Conservation (phyloP, 148 eudicot genomes). For the Rhododendron vialii region DNA sequence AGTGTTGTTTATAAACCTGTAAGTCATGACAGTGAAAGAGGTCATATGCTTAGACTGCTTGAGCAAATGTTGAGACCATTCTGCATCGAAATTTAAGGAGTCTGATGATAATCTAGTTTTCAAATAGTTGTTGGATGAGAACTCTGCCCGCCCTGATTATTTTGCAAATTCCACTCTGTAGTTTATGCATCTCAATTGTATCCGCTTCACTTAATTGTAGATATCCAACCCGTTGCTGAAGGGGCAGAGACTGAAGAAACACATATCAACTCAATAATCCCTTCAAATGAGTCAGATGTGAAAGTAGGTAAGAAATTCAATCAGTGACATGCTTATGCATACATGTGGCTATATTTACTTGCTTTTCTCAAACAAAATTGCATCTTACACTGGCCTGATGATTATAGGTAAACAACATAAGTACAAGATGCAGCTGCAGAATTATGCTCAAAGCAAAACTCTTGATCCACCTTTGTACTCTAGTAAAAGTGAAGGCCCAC, state of each 20-base stretch:
- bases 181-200: not conserved
- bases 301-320: slow-evolving; percentile 9
- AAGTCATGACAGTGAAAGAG: not conserved
- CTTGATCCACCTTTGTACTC: slow-evolving; percentile 14
- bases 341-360: not conserved
- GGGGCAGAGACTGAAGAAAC: slow-evolving; percentile 7
- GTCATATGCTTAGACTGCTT: not conserved
- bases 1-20: not conserved
- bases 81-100: not conserved
- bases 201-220: not conserved
- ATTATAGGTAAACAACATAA: not conserved
- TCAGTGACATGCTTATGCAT: not conserved
- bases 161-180: not conserved
- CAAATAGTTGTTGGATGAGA: not conserved
- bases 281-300: slow-evolving; percentile 12
- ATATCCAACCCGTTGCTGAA: slow-evolving; percentile 11
- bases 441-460: slow-evolving; percentile 6
- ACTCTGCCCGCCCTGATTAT: not conserved
- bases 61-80: not conserved
- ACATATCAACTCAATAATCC: not conserved
- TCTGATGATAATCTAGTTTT: not conserved
- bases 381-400: slow-evolving; percentile 2
- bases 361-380: not conserved
- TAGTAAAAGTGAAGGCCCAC: slow-evolving; percentile 16
- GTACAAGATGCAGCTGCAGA: slow-evolving; percentile 20